phyloP scores from a whole-genome alignment of 2,329 filamentous ascomycete genomes.

The Hortaea sp. region DNA sequence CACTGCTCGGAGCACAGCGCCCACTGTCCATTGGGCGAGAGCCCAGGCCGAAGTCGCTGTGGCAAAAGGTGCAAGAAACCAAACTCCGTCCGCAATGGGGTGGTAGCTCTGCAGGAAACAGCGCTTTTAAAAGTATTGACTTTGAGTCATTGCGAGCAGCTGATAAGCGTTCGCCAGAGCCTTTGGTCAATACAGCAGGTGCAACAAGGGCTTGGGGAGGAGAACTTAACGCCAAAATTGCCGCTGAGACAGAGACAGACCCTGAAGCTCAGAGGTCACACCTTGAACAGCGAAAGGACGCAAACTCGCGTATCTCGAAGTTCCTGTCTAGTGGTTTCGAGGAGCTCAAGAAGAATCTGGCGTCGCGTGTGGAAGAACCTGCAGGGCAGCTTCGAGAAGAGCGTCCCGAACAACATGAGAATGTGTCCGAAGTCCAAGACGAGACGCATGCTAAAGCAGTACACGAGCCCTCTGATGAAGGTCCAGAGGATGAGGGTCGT shows the following conservation, averaged over 20 bases:
- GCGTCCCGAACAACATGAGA: background rate
- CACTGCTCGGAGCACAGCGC: background rate
- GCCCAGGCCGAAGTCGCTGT: background rate
- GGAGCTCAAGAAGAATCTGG: background rate
- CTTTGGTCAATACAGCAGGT: conserved; percentile 1
- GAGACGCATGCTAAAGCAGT: too few relatives aligned
- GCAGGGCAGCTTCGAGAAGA: background rate
- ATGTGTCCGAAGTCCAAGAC: background rate
- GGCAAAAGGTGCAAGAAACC: background rate
- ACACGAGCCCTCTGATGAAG: too few relatives aligned
- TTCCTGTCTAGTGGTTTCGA: background rate
- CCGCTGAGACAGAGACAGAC: too few relatives aligned
- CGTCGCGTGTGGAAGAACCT: background rate
- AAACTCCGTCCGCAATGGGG: conserved; percentile 1
- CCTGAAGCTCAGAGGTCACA: background rate
- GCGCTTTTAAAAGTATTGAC: background rate
- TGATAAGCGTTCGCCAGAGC: background rate
- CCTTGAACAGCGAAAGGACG: background rate
- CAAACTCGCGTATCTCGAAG: background rate
- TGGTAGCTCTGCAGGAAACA: background rate
- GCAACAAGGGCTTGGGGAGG: conserved; percentile 4
- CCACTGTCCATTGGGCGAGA: background rate
- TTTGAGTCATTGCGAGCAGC: conserved; percentile 1
- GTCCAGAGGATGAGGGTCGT: too few relatives aligned
- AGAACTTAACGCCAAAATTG: background rate